Conservation (phyloP, 352 stramenopile species). For the Globisporangium rhizosaccharum region DNA sequence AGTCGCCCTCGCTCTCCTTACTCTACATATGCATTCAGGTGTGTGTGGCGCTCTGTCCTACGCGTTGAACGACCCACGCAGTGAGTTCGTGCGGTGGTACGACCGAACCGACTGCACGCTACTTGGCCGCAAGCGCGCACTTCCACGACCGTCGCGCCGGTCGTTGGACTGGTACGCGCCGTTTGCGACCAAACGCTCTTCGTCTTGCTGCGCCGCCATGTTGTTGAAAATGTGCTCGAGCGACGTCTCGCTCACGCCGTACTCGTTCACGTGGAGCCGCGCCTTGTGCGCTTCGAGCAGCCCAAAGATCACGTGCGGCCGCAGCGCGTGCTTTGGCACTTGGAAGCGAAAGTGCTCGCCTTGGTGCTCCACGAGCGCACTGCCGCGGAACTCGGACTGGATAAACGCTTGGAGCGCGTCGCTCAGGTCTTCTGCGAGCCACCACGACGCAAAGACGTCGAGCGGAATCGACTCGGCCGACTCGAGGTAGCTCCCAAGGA, state of each 20-base stretch:
- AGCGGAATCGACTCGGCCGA: constrained; percentile 36
- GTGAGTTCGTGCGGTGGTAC: constrained; percentile 31
- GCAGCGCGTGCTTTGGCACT: constrained; percentile 48
- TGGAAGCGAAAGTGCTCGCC: constrained; percentile 67
- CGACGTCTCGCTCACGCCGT: constrained; percentile 86
- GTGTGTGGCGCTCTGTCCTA: not conserved
- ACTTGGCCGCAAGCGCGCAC: constrained; percentile 15
- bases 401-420: constrained; percentile 38
- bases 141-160: constrained; percentile 4
- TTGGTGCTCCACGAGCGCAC: constrained; percentile 54
- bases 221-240: constrained; percentile 93
- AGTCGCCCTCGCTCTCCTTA: not conserved
- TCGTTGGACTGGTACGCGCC: too few species aligned
- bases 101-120: constrained; percentile 35
- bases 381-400: constrained; percentile 28
- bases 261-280: constrained; percentile 69
- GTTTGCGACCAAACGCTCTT: constrained; percentile 41
- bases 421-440: constrained; percentile 38
- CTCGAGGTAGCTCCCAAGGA: constrained; percentile 41
- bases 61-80: constrained; percentile 2
- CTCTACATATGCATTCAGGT: too few species aligned
- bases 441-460: constrained; percentile 57
- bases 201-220: constrained; percentile 79
- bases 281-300: constrained; percentile 67
- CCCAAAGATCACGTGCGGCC: constrained; percentile 58